Evolutionary conservation across 2,329 filamentous ascomycete species (phyloP), one percentile per base, ranked within the genome.

Genomic region (Sclerotinia minor): DNA sequence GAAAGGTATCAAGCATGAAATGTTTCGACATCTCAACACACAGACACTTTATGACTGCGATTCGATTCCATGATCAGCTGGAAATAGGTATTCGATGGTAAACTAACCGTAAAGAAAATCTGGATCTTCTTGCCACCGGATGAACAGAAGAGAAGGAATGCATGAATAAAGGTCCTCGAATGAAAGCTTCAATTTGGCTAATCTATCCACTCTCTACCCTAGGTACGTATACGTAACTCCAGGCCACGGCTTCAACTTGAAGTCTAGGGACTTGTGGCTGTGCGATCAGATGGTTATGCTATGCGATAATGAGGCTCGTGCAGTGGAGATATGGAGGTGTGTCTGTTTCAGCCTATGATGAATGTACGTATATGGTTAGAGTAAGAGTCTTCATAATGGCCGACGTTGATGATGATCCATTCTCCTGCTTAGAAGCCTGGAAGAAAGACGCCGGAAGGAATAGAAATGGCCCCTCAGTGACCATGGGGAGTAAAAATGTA

Each of bases 1-100:
- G 13, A 45, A 59, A 29, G 21, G 21, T 19, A 45, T 59, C 57
- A 59, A 59, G 38, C 57, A 59, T 41, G 41, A 45, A 41, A 59
- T 45, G 57, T 59, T 45, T 29, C 41, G 17, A 45, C 57, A 44
- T 58, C 24, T 19, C n/a, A 19, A 17, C 38, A 44, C 55, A 45
- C 24, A 24, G 57, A 59, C 32, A 29, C 8, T 45, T 24, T 29
- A 8, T 9, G 3, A 13, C 57, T 41, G 24, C 24, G 5, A 24
- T 11, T 45, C 17, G 5, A 24, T 11, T 45, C 41, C 57, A 32
- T 29, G n/a, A 59, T 45, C 57, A 45, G 41, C 57, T 59, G 57
- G 57, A 45, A 59, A n/a, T 29, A 29, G 29, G 29, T 26, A 13
- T 17, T 21, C 32, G 53, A 55, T 15, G 15, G 11, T 24, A 38